Evolutionary conservation across 345 rosid genomes (phyloP).

Genomic region (Dimocarpus longan): DNA sequence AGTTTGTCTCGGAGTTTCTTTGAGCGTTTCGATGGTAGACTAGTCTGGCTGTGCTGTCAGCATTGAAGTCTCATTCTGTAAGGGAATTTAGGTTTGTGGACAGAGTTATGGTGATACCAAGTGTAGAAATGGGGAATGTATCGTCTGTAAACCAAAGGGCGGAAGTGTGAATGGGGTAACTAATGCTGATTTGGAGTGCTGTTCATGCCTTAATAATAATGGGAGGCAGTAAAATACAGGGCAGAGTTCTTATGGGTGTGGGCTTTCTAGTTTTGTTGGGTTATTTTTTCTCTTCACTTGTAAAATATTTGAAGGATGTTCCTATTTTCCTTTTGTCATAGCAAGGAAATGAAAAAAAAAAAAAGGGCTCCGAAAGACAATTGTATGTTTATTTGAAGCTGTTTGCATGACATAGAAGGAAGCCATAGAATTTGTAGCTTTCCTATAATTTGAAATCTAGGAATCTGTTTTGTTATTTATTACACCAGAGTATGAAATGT

Average conservation of each 20-base stretch:
- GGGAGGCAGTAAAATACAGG: not conserved
- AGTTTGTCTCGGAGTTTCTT: not conserved
- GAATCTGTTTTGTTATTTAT: not conserved
- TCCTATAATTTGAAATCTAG: not conserved
- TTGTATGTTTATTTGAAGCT: not conserved
- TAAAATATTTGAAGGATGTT: too few relatives aligned
- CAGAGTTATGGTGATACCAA: not conserved
- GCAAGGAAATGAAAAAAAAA: not conserved
- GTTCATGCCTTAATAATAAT: not conserved
- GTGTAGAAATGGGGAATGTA: not conserved
- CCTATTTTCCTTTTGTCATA: not conserved
- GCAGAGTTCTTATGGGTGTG: not conserved
- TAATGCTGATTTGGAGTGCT: slow-evolving; percentile 1
- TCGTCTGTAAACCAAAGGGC: not conserved
- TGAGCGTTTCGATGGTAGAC: not conserved
- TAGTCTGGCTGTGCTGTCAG: not conserved
- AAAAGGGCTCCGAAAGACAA: not conserved
- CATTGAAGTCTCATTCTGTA: not conserved
- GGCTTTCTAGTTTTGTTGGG: not conserved
- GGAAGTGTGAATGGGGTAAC: not conserved
- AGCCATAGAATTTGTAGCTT: not conserved
- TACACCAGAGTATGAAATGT: not conserved
- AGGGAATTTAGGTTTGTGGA: not conserved
- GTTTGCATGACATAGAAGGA: not conserved
- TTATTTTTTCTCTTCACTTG: not conserved